Evolutionary conservation across 2,329 filamentous ascomycete species (phyloP), one percentile per base, ranked within the genome.

Genomic region (Penicillium thymicola): DNA sequence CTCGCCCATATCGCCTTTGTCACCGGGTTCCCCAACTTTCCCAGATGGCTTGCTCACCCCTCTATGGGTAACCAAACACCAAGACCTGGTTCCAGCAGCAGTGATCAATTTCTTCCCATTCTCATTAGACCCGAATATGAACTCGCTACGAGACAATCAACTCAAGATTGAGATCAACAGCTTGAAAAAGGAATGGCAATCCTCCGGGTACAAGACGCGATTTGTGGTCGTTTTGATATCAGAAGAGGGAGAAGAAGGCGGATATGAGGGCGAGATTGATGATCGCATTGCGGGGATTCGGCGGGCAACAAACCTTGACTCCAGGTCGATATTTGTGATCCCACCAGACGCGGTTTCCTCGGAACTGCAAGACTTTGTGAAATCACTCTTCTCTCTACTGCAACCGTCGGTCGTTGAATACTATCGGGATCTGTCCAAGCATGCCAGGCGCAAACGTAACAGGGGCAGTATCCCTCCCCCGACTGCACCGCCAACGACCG

Each of bases 381-480:
- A 88, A 53, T 88, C 84, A 50, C 83, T 96, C 40, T 79, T 97
- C 45, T 79, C 84, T 2, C 83, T 87, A 1, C 73, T 97, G 43
- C 91, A 93, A 58, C 85, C 87, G 1, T 80, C 86, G 21, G 86
- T 90, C 21, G 78, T 93, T 44, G 94, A 99, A 66, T 96, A 97
- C 74, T 97, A 97, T 72, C 83, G 92, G 44, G 93, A 99, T 66
- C 81, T 97, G 13, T 92, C 91, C n/a, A 92, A 96, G 58, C 93
- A 96, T 78, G 83, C 89, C 10, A 85, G 92, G 64, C 89, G 94
- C 71, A 97, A 97, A 79, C 88, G 90, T 64, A 88, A 89, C 45
- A 84, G 92, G 57, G 89, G 90, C 8, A 81, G 85, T 18, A 86
- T 89, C 14, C 92, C 92, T 11, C 86, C 89, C 46, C 91, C 92